Percentiles rank a stretch among this genome's conserved stretches.
Conservation (phyloP, 2,329 filamentous ascomycete species). For the Kalmusia sp. region DNA sequence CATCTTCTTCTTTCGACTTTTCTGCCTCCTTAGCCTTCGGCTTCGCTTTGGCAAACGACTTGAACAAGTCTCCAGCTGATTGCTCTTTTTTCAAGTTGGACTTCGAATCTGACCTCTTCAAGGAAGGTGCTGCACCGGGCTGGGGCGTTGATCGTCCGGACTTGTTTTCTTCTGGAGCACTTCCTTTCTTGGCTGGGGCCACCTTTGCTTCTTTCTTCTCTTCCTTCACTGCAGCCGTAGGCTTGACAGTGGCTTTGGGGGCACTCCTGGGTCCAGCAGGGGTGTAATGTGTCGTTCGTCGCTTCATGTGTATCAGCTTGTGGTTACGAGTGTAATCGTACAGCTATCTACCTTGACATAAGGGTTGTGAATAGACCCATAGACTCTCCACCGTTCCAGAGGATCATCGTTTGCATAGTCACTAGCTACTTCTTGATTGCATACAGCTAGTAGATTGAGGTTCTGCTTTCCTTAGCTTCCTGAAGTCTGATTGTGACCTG, state of each 20-base stretch:
- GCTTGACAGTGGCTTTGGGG: conserved; percentile 26
- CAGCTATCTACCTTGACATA: conserved; percentile 61
- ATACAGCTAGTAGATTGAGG: conserved; percentile 74
- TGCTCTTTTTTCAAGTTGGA: conserved; percentile 64
- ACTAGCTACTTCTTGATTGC: conserved; percentile 67
- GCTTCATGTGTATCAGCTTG: conserved; percentile 42
- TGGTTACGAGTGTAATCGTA: neutral
- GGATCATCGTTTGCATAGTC: conserved; percentile 66
- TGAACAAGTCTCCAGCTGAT: conserved; percentile 70
- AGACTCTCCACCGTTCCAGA: conserved; percentile 64
- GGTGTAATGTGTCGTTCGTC: conserved; percentile 49
- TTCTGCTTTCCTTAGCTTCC: conserved; percentile 54
- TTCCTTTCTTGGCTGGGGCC: conserved; percentile 26
- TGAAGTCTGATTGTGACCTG: conserved; percentile 47
- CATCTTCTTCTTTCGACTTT: conserved; percentile 59
- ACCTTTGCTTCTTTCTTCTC: conserved; percentile 30
- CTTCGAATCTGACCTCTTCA: conserved; percentile 48
- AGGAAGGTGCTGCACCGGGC: conserved; percentile 24
- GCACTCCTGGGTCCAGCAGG: conserved; percentile 42
- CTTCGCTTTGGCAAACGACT: conserved; percentile 77
- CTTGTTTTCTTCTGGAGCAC: conserved; percentile 41
- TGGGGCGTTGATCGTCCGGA: conserved; percentile 45
- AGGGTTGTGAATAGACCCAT: conserved; percentile 78
- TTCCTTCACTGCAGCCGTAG: conserved; percentile 17
- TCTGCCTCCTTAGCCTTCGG: conserved; percentile 58